These are phyloP conservation scores for Zalaria sp. DNA, from an alignment of 2,329 filamentous ascomycete species.

Conservation along the genomic window DNA sequence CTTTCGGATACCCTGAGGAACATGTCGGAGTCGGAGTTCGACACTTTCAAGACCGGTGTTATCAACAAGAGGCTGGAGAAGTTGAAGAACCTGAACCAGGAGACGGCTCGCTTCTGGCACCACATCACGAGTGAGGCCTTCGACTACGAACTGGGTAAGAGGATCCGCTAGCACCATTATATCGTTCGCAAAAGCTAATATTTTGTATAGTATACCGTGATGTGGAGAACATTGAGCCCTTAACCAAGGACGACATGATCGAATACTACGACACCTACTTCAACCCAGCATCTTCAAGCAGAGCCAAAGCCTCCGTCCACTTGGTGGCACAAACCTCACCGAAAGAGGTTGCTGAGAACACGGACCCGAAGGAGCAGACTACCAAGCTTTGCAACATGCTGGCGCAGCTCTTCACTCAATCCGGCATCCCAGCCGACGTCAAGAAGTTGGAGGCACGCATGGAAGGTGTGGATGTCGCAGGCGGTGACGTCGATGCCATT, in stretches of 20 bases:
- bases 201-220: constrained; percentile 51
- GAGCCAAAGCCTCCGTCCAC: constrained; percentile 78
- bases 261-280: constrained; percentile 68
- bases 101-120: constrained; percentile 69
- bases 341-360: constrained; percentile 19
- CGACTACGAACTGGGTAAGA: constrained; percentile 73
- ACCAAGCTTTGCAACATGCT: constrained; percentile 28
- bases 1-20: constrained; percentile 53
- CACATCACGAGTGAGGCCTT: constrained; percentile 78
- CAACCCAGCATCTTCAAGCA: constrained; percentile 50
- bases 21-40: constrained; percentile 76
- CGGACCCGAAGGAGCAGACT: constrained; percentile 26
- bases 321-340: constrained; percentile 52
- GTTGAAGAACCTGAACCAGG: constrained; percentile 78
- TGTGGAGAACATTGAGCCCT: constrained; percentile 54
- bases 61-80: constrained; percentile 81
- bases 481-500: constrained; percentile 35
- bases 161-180: not conserved
- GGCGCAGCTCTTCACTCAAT: constrained; percentile 28
- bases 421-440: constrained; percentile 32
- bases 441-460: constrained; percentile 29
- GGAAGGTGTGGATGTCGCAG: constrained; percentile 29
- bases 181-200: constrained; percentile 1
- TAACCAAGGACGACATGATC: constrained; percentile 69
- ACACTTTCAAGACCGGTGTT: constrained; percentile 78